Conservation (phyloP, 73 alveolate species). For the Breviolum minutum region DNA sequence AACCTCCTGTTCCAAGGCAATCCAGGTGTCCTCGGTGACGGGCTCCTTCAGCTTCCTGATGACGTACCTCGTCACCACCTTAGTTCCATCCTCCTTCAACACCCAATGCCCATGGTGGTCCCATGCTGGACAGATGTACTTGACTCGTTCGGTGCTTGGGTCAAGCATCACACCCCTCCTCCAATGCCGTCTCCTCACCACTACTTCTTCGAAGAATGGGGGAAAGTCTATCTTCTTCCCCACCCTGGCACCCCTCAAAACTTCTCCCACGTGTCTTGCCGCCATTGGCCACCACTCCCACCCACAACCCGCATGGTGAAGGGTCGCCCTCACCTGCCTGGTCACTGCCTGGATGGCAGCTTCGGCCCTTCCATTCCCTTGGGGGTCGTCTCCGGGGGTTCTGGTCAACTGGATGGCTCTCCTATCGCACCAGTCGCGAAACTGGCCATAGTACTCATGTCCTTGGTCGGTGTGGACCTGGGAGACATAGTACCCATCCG, state of each 20-base stretch:
- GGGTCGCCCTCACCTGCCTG: neutral
- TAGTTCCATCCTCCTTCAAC: neutral
- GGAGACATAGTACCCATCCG: neutral
- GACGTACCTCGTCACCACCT: neutral
- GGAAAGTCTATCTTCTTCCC: neutral
- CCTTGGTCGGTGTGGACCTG: constrained; percentile 5
- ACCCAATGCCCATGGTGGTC: neutral
- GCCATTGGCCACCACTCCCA: neutral
- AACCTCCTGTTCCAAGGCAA: neutral
- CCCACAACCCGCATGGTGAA: neutral
- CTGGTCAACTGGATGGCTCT: neutral
- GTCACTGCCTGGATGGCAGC: neutral
- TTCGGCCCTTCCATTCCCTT: neutral
- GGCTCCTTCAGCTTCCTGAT: neutral
- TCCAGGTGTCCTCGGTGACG: neutral
- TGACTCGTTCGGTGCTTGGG: neutral
- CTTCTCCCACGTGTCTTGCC: neutral
- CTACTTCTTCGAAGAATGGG: neutral
- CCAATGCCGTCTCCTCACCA: neutral
- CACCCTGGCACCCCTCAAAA: neutral
- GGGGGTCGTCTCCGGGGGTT: neutral
- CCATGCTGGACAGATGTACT: neutral
- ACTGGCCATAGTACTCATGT: no score
- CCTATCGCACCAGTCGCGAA: no score
- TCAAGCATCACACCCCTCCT: neutral